Evolutionary conservation across 2,329 filamentous ascomycete species (phyloP), one percentile per base, ranked within the genome.

Genomic region (Macrophomina phaseolina): DNA sequence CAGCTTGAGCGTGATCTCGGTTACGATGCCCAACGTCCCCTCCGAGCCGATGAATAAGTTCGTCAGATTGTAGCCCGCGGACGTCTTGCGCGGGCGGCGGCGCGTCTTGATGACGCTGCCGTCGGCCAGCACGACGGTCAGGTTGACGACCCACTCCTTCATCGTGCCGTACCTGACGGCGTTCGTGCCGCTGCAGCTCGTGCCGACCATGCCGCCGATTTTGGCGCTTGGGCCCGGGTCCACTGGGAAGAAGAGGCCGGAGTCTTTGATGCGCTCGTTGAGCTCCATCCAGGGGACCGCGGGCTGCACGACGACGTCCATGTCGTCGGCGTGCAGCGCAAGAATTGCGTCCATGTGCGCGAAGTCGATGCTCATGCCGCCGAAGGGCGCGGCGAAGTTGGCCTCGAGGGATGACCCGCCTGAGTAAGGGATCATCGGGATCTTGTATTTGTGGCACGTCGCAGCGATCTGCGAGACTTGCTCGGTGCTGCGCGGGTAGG

Each of bases 251-350:
- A 97, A 97, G 1, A 97, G 86, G 0, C 92, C 92, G 4, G 87
- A 89, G 46, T 87, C 84, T 78, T 90, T 87, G 73, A 91, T 88
- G 58, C 88, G 84, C 70, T 90, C 88, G 73, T 97, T 97, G 67
- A 97, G 81, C 63, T 91, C 88, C 85, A 96, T 93, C 93, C 93
- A 97, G n/a, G 91, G 90, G 9, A 97, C 90, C 6, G 91, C 91
- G 3, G 94, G 94, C 77, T 97, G 94, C 3, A 97, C 93, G 4
- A 97, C 91, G 60, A 97, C 85, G 72, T 97, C 94, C 91, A 97
- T 93, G 76, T 97, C 94, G 4, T 92, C 90, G 71, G 91, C 89
- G 76, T 97, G 91, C 66, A 97, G 84, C 64, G 89, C 84, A 36
- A 97, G 72, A 32, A 97, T 90, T 73, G 89, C 83, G 76, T 97